These are phyloP conservation scores for Ophiognomonia clavigignenti-juglandacearum DNA, from an alignment of 2,329 filamentous ascomycete genomes.

Conservation along the genomic window DNA sequence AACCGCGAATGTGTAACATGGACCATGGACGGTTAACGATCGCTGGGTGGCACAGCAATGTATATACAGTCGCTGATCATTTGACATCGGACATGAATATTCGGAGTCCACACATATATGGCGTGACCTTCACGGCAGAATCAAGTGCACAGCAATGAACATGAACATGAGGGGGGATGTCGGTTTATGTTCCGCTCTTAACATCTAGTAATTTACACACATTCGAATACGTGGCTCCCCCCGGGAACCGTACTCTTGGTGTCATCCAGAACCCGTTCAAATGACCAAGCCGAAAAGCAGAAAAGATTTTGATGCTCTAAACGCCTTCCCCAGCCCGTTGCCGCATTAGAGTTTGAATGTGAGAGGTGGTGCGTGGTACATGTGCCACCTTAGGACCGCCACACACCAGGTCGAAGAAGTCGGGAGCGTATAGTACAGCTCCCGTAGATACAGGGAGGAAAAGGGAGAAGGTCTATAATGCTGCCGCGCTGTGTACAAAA, in stretches of 20 bases:
- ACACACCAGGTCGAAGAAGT: conserved; percentile 20
- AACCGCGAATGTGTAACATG: background rate
- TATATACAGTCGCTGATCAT: too few relatives aligned
- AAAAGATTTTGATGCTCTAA: conserved; percentile 45
- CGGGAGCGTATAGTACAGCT: conserved; percentile 44
- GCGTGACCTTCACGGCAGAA: too few relatives aligned
- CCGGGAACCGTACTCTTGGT: conserved; percentile 35
- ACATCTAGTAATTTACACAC: conserved; percentile 33
- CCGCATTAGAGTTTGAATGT: conserved; percentile 40
- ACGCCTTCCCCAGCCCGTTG: conserved; percentile 44
- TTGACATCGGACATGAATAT: too few relatives aligned
- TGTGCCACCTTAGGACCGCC: conserved; percentile 31
- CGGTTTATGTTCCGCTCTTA: conserved; percentile 44
- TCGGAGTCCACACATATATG: too few relatives aligned
- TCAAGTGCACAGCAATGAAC: background rate
- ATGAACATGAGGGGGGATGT: conserved; percentile 50
- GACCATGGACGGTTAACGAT: background rate
- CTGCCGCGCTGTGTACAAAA: conserved; percentile 26
- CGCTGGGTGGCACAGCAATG: too few relatives aligned
- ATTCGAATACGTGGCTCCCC: conserved; percentile 37
- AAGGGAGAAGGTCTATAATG: conserved; percentile 27
- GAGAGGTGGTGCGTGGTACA: conserved; percentile 15
- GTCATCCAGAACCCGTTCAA: conserved; percentile 39
- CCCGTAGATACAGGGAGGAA: conserved; percentile 32
- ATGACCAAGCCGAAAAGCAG: conserved; percentile 29